A percentile compares a stretch with the other conserved stretches of the same genome.
phyloP scores from a whole-genome alignment of 2,329 filamentous ascomycete species.

The Exophiala alcalophila region DNA sequence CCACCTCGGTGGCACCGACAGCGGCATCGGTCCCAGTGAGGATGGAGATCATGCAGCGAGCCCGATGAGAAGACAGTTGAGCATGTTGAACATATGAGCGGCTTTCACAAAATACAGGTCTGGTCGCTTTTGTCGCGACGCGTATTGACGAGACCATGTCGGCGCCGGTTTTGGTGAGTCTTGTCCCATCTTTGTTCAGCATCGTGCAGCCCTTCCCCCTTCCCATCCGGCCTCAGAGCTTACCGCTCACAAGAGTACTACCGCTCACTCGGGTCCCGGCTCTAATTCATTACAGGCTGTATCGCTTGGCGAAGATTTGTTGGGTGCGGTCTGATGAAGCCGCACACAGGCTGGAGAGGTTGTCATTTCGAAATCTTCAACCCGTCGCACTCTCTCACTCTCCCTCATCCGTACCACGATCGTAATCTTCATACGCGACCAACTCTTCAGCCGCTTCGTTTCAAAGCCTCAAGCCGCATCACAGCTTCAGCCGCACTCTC shows the following conservation, averaged over 20 bases:
- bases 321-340: too few relatives aligned
- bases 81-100: slow-evolving; percentile 60
- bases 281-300: too few relatives aligned
- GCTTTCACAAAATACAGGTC: neutral
- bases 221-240: neutral
- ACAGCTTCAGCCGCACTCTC: too few relatives aligned
- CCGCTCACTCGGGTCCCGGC: too few relatives aligned
- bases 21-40: slow-evolving; percentile 59
- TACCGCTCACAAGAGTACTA: too few relatives aligned
- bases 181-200: neutral
- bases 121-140: neutral
- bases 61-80: slow-evolving; percentile 70
- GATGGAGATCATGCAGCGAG: slow-evolving; percentile 55
- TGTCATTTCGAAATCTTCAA: too few relatives aligned
- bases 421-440: too few relatives aligned
- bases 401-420: too few relatives aligned
- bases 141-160: neutral
- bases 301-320: too few relatives aligned
- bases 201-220: too few relatives aligned
- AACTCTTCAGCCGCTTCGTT: neutral
- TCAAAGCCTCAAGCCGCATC: neutral
- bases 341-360: too few relatives aligned
- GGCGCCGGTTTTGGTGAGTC: neutral
- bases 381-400: too few relatives aligned
- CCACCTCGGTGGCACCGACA: slow-evolving; percentile 41